Base-by-base conservation (phyloP, 1,284 basidiomycete genomes). In the Cystobasidium slooffiae region DNA sequence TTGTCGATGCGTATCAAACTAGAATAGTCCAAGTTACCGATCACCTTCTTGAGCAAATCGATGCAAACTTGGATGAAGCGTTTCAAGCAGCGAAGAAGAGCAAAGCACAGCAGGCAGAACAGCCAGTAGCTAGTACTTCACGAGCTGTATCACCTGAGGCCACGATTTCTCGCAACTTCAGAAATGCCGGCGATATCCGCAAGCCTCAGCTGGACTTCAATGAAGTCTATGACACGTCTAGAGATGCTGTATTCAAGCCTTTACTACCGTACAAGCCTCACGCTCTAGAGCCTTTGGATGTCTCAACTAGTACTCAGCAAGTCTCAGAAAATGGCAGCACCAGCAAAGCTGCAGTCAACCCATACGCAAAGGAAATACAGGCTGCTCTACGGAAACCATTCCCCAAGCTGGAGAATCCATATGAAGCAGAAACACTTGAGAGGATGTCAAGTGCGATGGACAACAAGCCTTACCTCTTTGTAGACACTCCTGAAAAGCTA, bases 21-120 rank as follows among this genome's bases (percentile, higher is more conserved):
- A 81, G 88, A 43, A 86, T 96, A 0, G 90, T 93, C 18, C 92
- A 95, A 80, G 84, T 88, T 0, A 88, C 97, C 83, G 96, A 98
- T 82, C 86, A 88, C 49, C 82, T 97, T 70, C 83, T 97, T 72
- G 96, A 98, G 82, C 86, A 88, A 70, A 91, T 93, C 22, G 78
- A 79, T 72, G 76, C 78, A 6, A 49, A 61, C n/a, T 39, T 78
- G 37, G 78, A 79, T 43, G 75, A 43, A 74, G 63, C 63, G 73
- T 65, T 51, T 47, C 41, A 44, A 31, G 47, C 24, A 20, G 14
- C 37, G 0, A 43, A 43, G 41, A 12, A 63, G 63, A 9, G 64
- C 65, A 1, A 43, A 72, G 18, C 51, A 52, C 12, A 69, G 65
- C 46, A 52, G 64, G 43, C 12, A 49, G 22, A 49, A 4, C 39